Evolutionary conservation across 2,329 filamentous ascomycete species (phyloP).

Genomic region (Alternaria hordeiaustralica): DNA sequence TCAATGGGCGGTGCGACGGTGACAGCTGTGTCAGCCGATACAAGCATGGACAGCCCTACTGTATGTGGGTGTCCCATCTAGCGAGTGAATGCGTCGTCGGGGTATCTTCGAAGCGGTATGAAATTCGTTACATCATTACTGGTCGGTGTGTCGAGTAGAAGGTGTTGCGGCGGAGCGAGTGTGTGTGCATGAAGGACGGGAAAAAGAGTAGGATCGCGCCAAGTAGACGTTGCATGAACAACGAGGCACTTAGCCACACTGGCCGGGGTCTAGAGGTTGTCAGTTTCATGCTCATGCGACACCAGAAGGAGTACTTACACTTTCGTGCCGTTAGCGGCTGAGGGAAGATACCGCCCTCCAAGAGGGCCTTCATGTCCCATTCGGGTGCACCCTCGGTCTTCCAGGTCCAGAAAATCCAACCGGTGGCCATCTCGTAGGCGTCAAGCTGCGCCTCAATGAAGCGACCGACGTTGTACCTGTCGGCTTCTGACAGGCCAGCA

Average conservation of each 20-base stretch:
- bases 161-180: conserved; percentile 20
- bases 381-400: conserved; percentile 58
- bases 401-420: conserved; percentile 61
- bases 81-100: conserved; percentile 31
- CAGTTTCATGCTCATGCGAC: conserved; percentile 9
- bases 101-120: conserved; percentile 34
- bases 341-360: conserved; percentile 57
- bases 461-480: conserved; percentile 52
- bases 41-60: not conserved
- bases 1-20: not conserved
- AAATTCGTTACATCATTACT: conserved; percentile 30
- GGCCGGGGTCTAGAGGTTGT: conserved; percentile 38
- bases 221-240: not conserved
- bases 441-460: conserved; percentile 58
- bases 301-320: conserved; percentile 38
- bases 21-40: not conserved
- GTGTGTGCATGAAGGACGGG: conserved; percentile 11
- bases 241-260: conserved; percentile 38
- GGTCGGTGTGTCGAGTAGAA: conserved; percentile 1
- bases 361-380: conserved; percentile 56
- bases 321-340: conserved; percentile 50
- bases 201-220: conserved; percentile 13
- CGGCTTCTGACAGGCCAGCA: conserved; percentile 48
- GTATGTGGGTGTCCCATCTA: conserved; percentile 9
- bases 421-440: conserved; percentile 55